Conservation (phyloP, 2,329 filamentous ascomycete species). For the Trichoderma sp. region DNA sequence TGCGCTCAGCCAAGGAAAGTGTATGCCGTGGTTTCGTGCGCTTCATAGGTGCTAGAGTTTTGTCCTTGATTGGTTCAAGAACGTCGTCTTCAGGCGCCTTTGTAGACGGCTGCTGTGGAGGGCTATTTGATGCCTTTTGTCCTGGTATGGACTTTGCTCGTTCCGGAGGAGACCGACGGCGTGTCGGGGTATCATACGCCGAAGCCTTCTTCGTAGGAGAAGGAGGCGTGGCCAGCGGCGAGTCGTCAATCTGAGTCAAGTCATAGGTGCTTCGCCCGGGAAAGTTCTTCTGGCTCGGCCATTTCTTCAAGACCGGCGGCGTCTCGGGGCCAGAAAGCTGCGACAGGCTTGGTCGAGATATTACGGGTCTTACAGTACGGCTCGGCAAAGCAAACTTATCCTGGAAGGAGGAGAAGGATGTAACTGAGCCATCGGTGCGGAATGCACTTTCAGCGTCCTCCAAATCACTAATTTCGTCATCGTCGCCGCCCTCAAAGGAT, state of each 20-base stretch:
- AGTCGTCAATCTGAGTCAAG: conserved; percentile 23
- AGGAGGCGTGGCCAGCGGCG: conserved; percentile 13
- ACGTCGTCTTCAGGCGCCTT: conserved; percentile 56
- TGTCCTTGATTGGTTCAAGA: conserved; percentile 54
- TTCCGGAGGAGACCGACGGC: conserved; percentile 6
- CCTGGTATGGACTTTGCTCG: neutral
- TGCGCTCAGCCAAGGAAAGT: conserved; percentile 73
- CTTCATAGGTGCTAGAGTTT: conserved; percentile 61
- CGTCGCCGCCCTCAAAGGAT: conserved; percentile 20
- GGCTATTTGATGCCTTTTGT: neutral
- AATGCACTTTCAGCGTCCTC: conserved; percentile 46
- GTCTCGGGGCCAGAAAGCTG: conserved; percentile 3
- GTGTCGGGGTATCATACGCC: neutral
- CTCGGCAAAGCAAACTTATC: conserved; percentile 28
- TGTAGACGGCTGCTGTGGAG: conserved; percentile 41
- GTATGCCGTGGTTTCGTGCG: conserved; percentile 52
- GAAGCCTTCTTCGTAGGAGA: conserved; percentile 5
- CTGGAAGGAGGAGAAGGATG: conserved; percentile 32
- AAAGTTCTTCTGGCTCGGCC: conserved; percentile 21
- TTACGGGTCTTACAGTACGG: conserved; percentile 34
- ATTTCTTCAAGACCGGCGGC: neutral
- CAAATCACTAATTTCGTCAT: conserved; percentile 53
- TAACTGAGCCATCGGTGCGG: conserved; percentile 28
- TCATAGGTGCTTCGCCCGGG: conserved; percentile 25
- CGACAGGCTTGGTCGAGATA: conserved; percentile 28